Evolutionary conservation across 352 stramenopile genomes (phyloP), one percentile per base, ranked within the genome.

Genomic region (Phytophthora colocasiae): DNA sequence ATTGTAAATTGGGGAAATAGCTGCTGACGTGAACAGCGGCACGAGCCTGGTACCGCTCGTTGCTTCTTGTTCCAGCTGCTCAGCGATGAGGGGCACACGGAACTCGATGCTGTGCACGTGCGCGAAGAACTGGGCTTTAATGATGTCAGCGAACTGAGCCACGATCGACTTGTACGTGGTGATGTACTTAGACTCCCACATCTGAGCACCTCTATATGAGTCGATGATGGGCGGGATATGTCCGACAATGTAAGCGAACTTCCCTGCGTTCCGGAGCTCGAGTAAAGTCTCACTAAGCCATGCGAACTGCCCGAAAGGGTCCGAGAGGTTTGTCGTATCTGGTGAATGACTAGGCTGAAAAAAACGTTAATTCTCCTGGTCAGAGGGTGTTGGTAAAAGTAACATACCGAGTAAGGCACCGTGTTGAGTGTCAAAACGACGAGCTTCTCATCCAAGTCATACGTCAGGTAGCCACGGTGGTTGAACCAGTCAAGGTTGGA

Each of bases 51-150:
- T 48, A 6, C 65, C 63, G 1, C 26, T 50, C 2, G 55, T 47
- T 14, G 31, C 66, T 34, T 66, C 17, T 46, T 61, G 49, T 2
- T 31, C 43, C 8, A 45, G 41, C 51, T 77, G 59, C 27, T 77
- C 69, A 9, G 55, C 55, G 3, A 44, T 24, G 1, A 78, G 40
- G 14, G 80, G 73, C 5, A 91, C 66, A 17, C 93, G 90, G 69
- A 97, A 94, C 71, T 98, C 93, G 63, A 97, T 78, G 17, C 80
- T 91, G 73, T 98, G 92, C 0, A 97, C 77, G 77, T 98, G 93
- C 1, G 87, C 93, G 85, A 96, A 98, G 53, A 98, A 72, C 67
- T 95, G 86, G 8, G 80, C 77, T 61, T 97, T 90, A 36, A 97
- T 68, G 29, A 90, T 73, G 32, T 85, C 63, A 0, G 71, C 14